Evolutionary conservation across 176 grass and related monocot species (phyloP).

Genomic region (Aegilops speltoides): DNA sequence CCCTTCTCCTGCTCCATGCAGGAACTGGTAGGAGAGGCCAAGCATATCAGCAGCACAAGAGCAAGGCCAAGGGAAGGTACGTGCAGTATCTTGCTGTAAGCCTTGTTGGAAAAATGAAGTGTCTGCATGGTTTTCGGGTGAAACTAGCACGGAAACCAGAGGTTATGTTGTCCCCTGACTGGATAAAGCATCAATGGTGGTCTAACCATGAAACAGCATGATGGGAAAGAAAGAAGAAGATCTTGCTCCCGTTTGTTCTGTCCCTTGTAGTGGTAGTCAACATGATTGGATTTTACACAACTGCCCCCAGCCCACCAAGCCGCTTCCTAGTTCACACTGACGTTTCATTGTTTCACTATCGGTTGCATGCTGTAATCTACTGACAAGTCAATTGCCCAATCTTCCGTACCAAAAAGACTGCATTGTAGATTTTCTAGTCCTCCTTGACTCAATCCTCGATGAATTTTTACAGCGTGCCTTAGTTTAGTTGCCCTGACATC

Average conservation of each 20-base stretch:
- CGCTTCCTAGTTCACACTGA: constrained; percentile 7
- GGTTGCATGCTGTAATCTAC: background rate
- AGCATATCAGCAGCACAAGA: constrained; percentile 19
- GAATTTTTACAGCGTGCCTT: background rate
- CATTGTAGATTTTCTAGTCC: constrained; percentile 1
- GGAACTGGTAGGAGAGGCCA: background rate
- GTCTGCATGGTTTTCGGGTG: constrained; percentile 22
- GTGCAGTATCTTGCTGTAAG: background rate
- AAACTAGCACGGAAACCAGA: constrained; percentile 6
- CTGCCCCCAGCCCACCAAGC: background rate
- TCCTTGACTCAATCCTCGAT: background rate
- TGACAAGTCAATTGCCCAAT: background rate
- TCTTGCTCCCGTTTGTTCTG: background rate
- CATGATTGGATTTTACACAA: background rate
- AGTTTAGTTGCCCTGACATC: background rate
- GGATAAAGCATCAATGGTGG: background rate
- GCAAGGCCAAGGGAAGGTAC: background rate
- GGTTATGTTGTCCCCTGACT: background rate
- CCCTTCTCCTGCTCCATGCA: constrained; percentile 35
- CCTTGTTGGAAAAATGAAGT: background rate
- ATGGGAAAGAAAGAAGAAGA: background rate
- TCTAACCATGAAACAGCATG: background rate
- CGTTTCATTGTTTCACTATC: background rate
- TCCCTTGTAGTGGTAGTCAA: background rate
- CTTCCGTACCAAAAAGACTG: background rate